Conservation (phyloP, 2,329 filamentous ascomycete species). For the Aspergillus bombycis region DNA sequence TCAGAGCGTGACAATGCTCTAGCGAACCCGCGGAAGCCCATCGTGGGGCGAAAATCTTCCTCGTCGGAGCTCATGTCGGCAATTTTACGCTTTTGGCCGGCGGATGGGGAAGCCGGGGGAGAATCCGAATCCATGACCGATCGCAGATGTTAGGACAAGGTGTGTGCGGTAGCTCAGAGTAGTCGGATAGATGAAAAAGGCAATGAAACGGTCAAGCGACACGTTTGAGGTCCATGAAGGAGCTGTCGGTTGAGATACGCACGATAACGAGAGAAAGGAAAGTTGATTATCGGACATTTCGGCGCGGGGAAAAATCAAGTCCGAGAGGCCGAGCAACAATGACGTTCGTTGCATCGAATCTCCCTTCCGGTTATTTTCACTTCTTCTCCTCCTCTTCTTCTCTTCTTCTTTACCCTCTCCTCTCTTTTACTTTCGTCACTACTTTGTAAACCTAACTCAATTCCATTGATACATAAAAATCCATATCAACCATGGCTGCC, state of each 20-base stretch:
- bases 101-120: constrained; percentile 33
- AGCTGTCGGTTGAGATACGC: neutral
- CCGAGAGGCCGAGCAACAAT: constrained; percentile 24
- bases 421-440: constrained; percentile 11
- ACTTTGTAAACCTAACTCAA: constrained; percentile 6
- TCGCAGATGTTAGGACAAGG: neutral
- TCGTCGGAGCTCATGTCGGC: constrained; percentile 45
- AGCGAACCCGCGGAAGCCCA: constrained; percentile 42
- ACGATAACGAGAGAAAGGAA: neutral
- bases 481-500: constrained; percentile 65
- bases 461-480: constrained; percentile 14
- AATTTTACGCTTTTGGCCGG: constrained; percentile 46
- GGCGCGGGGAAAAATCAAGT: constrained; percentile 25
- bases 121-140: constrained; percentile 40
- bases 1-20: constrained; percentile 40
- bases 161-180: neutral
- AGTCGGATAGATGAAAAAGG: neutral
- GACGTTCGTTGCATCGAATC: constrained; percentile 22
- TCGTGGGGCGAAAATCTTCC: constrained; percentile 38
- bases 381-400: neutral
- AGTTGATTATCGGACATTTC: constrained; percentile 14
- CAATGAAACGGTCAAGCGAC: neutral
- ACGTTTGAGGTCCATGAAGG: neutral
- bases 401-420: neutral
- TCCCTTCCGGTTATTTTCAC: constrained; percentile 1